A percentile compares a stretch with the other conserved stretches of the same genome.
phyloP scores from a whole-genome alignment of 1,284 basidiomycete species.

The Cystobasidium pallidum region DNA sequence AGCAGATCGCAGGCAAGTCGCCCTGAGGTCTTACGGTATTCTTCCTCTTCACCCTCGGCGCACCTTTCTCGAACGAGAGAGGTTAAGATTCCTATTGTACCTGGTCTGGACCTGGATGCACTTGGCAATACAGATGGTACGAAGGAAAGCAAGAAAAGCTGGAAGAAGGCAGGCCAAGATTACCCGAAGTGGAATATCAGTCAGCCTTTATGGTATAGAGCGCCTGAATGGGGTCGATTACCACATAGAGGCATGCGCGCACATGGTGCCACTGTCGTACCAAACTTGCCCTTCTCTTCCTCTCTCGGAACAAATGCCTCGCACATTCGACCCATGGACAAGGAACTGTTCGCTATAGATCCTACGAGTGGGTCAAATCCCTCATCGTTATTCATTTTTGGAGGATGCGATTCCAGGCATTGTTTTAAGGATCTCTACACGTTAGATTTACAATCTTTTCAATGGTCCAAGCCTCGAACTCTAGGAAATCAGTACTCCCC shows the following conservation, averaged over 20 bases:
- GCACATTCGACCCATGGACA: background rate
- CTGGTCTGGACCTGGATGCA: constrained; percentile 10
- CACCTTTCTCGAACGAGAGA: background rate
- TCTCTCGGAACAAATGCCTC: background rate
- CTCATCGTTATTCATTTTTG: constrained; percentile 44
- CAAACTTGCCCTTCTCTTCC: constrained; percentile 7
- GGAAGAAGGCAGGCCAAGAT: background rate
- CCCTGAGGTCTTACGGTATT: constrained; percentile 1
- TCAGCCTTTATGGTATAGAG: constrained; percentile 48
- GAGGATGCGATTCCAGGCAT: constrained; percentile 48
- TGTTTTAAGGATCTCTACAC: constrained; percentile 51
- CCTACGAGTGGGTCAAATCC: background rate
- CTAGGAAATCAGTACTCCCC: constrained; percentile 21
- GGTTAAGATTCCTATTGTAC: constrained; percentile 1
- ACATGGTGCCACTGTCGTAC: constrained; percentile 47
- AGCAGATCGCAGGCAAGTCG: constrained; percentile 5
- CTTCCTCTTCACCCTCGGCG: background rate
- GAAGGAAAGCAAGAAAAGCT: background rate
- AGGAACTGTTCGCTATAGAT: constrained; percentile 15
- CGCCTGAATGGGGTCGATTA: constrained; percentile 47
- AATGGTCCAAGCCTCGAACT: constrained; percentile 40
- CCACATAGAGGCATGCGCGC: constrained; percentile 47
- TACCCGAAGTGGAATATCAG: background rate
- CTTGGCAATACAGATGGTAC: background rate
- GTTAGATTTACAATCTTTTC: constrained; percentile 46